Percentiles rank a stretch among this genome's conserved stretches.
These are phyloP conservation scores for Pseudotsuga menziesii DNA, from an alignment of 75 land plant genomes.

Conservation along the genomic window DNA sequence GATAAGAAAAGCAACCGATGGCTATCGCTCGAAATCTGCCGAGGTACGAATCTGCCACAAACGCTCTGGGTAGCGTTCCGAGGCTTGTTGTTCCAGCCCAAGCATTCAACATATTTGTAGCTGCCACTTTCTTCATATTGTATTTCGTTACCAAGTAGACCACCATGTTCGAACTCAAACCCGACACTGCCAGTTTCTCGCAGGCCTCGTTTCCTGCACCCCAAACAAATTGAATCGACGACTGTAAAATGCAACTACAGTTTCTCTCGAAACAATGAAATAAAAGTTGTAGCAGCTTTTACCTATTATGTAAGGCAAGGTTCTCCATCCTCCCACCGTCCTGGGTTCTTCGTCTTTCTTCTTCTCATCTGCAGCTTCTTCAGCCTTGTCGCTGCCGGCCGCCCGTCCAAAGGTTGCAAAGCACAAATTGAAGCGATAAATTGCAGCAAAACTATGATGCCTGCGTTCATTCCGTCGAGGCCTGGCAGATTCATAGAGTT, in stretches of 20 bases:
- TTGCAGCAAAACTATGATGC: neutral
- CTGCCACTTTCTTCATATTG: conserved; percentile 33
- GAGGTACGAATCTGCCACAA: conserved; percentile 56
- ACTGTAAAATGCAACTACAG: neutral
- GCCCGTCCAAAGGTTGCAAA: conserved; percentile 1
- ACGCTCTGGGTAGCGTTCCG: conserved; percentile 49
- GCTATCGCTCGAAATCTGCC: conserved; percentile 47
- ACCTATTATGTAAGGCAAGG: conserved; percentile 59
- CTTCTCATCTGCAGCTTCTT: neutral
- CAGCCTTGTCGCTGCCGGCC: neutral
- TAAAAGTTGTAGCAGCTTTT: neutral
- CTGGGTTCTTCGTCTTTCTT: neutral
- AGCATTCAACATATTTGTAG: conserved; percentile 34
- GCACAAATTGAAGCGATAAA: conserved; percentile 4
- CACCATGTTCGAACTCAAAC: conserved; percentile 37
- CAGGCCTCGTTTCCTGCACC: conserved; percentile 48
- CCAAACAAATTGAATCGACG: neutral
- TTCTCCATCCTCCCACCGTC: conserved; percentile 39
- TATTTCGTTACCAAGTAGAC: conserved; percentile 37
- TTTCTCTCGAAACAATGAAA: neutral
- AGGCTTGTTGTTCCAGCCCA: conserved; percentile 50
- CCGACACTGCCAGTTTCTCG: conserved; percentile 54
- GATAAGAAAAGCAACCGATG: conserved; percentile 27
- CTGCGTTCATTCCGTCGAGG: neutral
- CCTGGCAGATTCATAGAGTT: neutral